Percentiles rank a stretch among this genome's conserved stretches.
Conservation (phyloP, 2,329 filamentous ascomycete species). For the Calonectria pauciramosa region DNA sequence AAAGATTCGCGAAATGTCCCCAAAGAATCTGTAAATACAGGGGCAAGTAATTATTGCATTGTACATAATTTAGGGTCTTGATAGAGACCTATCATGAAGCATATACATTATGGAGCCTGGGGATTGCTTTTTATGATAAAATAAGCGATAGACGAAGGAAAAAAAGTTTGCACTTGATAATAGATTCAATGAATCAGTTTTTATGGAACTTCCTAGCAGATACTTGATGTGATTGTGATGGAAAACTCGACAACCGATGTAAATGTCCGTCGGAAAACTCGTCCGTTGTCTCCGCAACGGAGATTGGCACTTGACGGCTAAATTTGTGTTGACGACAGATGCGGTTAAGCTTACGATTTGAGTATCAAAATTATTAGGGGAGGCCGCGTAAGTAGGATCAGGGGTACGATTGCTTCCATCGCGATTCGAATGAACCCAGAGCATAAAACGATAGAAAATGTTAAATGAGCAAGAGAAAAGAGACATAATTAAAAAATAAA, state of each 20-base stretch:
- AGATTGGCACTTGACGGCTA: no score
- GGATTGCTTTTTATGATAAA: neutral
- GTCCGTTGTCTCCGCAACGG: neutral
- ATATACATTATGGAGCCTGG: no score
- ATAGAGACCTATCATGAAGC: neutral
- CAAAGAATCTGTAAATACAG: slow-evolving; percentile 34
- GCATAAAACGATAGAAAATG: neutral
- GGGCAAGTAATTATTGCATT: neutral
- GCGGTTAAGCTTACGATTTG: slow-evolving; percentile 17
- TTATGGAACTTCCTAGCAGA: neutral
- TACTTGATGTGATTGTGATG: neutral
- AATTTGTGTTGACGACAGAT: neutral
- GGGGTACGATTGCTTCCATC: neutral
- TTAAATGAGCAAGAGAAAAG: no score
- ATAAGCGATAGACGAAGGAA: neutral
- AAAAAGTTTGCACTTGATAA: neutral
- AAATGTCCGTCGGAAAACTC: neutral
- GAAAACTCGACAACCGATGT: no score
- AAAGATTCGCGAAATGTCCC: slow-evolving; percentile 40
- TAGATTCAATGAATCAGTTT: neutral
- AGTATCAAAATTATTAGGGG: slow-evolving; percentile 2
- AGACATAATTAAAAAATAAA: no score
- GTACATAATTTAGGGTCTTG: neutral
- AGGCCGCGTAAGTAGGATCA: slow-evolving; percentile 7
- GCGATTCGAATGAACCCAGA: neutral